Evolutionary conservation across 176 grass and related monocot species (phyloP), one percentile per base, ranked within the genome.

Genomic region (Aegilops bicornis): DNA sequence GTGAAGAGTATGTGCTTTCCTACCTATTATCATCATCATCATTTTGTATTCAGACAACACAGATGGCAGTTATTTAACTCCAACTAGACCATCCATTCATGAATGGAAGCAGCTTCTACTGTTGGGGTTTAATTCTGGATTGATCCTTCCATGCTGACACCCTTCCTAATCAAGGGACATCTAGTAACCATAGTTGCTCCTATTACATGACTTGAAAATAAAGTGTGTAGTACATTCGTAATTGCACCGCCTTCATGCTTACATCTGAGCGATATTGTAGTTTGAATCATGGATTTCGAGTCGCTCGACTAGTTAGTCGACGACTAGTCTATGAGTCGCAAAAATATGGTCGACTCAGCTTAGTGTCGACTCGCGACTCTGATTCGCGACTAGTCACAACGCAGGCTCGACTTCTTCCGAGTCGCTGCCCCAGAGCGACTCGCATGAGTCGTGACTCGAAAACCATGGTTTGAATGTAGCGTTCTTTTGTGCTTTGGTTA

Each of bases 1-100:
- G 82, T 78, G 97, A 99, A 92, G 97, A 99, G 97, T 99, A 93
- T 45, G 84, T 91, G 83, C 79, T 85, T 59, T 77, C 45, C 48
- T 84, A 82, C 17, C 13, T 65, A 40, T 82, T 15, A 60, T 69
- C 30, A 80, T 23, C 39, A 75, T 70, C 69, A 56, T 81, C 16
- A 3, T 29, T 86, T 69, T 82, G 48, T 31, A 82, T 45, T 85
- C 67, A 24, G 27, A 59, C 43, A 84, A 33, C 27, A 19, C 6
- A 3, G 12, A 4, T 52, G 62, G 4, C 2, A 54, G 62, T 10
- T 77, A 20, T 45, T 50, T 40, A 35, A 73, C 42, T 74, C 32
- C 45, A 84, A 58, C 29, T 80, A 68, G 32, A 15, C 4, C 42
- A 25, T 14, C 16, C 32, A 48, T 79, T 79, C 24, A 66, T 79